Evolutionary conservation across 2,329 filamentous ascomycete species (phyloP).

Genomic region (Fusarium penzigii): DNA sequence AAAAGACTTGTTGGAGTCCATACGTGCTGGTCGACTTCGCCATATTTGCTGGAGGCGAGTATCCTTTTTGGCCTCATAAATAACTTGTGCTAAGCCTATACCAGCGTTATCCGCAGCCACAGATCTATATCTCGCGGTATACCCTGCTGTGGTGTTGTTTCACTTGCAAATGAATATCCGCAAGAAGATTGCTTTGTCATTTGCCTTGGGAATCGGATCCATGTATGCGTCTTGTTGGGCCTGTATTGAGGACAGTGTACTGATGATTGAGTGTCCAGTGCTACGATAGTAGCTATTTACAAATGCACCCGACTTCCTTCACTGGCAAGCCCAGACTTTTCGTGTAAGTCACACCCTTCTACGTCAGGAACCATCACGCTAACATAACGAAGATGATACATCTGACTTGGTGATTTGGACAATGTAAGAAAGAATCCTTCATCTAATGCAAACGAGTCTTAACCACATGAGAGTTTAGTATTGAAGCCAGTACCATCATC

Average conservation of each 20-base stretch:
- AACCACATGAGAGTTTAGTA: constrained; percentile 13
- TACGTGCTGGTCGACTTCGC: constrained; percentile 41
- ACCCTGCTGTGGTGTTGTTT: constrained; percentile 40
- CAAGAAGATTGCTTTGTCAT: constrained; percentile 43
- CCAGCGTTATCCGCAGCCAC: constrained; percentile 36
- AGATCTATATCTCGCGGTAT: constrained; percentile 46
- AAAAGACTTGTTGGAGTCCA: constrained; percentile 36
- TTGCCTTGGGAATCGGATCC: constrained; percentile 41
- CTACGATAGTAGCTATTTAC: constrained; percentile 31
- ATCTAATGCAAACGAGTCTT: background rate
- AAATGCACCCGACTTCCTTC: constrained; percentile 39
- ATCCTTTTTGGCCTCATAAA: rapidly evolving
- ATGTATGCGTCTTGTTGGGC: constrained; percentile 28
- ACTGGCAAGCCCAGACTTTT: constrained; percentile 26
- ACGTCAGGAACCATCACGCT: background rate
- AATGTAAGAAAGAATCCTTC: constrained; percentile 30
- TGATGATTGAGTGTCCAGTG: constrained; percentile 8
- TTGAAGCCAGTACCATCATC: constrained; percentile 37
- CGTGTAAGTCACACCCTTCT: constrained; percentile 9
- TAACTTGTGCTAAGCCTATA: background rate
- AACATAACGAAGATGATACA: constrained; percentile 28
- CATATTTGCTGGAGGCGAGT: constrained; percentile 41
- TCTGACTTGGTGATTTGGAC: constrained; percentile 49
- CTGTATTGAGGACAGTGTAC: too few species aligned
- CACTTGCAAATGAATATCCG: constrained; percentile 38